Evolutionary conservation across 305 asterid genomes (phyloP).

Genomic region (Fraxinus nigra): DNA sequence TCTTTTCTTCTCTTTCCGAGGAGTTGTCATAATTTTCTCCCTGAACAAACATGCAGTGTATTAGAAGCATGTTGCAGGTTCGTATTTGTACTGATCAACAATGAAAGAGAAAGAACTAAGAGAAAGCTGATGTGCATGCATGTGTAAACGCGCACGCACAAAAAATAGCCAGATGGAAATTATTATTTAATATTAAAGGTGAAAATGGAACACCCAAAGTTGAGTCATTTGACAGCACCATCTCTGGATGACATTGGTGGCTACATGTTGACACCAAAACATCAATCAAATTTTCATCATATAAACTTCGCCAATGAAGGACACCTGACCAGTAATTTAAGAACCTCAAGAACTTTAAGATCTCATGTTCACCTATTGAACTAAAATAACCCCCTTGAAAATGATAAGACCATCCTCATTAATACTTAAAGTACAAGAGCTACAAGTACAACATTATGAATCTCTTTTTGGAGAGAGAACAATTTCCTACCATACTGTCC

Average conservation of each 20-base stretch:
- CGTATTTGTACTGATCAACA: neutral
- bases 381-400: neutral
- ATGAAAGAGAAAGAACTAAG: neutral
- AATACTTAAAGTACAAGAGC: neutral
- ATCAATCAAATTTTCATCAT: neutral
- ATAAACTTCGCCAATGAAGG: neutral
- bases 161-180: neutral
- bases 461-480: too few species aligned
- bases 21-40: conserved; percentile 83
- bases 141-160: neutral
- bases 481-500: too few species aligned
- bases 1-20: conserved; percentile 70
- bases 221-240: neutral
- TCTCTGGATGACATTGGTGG: neutral
- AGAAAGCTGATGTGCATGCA: too few species aligned
- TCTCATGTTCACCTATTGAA: neutral
- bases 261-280: neutral
- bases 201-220: too few species aligned
- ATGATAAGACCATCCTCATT: neutral
- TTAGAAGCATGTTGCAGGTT: conserved; percentile 10
- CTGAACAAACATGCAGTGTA: conserved; percentile 32
- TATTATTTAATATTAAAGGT: neutral
- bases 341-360: neutral
- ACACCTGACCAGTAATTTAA: neutral
- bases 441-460: too few species aligned